Conservation (phyloP, 768 basidiomycete genomes). For the Hydnomerulius pinastri region DNA sequence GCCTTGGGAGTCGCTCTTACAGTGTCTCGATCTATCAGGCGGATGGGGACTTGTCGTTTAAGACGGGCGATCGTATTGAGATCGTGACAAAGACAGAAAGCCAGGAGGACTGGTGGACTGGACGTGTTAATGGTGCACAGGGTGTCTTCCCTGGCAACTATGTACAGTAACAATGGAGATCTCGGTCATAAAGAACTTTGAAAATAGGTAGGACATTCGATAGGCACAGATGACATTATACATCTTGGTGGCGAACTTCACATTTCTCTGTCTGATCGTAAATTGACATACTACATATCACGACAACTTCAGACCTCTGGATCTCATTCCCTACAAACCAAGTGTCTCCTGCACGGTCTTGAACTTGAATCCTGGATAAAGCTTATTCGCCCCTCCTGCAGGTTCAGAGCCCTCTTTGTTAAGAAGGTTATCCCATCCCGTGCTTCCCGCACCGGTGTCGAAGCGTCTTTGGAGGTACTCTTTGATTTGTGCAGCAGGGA, state of each 20-base stretch:
- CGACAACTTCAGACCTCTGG: background rate
- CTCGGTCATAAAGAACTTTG: background rate
- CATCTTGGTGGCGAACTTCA: background rate
- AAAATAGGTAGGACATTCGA: background rate
- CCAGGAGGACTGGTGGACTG: constrained; percentile 98
- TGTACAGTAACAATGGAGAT: constrained; percentile 24
- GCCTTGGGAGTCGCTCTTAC: background rate
- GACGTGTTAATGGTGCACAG: constrained; percentile 74
- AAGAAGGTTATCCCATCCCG: constrained; percentile 14
- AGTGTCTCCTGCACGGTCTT: constrained; percentile 8
- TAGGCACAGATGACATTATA: background rate
- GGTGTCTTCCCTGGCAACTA: constrained; percentile 88
- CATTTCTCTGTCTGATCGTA: background rate
- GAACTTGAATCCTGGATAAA: constrained; percentile 18
- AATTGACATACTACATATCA: background rate
- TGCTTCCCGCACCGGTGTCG: constrained; percentile 18
- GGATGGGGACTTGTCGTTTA: constrained; percentile 91
- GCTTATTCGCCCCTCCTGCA: constrained; percentile 18
- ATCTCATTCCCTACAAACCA: background rate
- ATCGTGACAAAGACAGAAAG: constrained; percentile 80
- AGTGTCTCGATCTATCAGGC: constrained; percentile 46
- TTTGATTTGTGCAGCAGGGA: constrained; percentile 8
- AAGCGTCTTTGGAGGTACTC: background rate
- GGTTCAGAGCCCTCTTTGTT: constrained; percentile 14
- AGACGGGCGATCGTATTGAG: constrained; percentile 87